Evolutionary conservation across 441 rosid genomes (phyloP), one percentile per base, ranked within the genome.

Genomic region (Omphalea diandra): DNA sequence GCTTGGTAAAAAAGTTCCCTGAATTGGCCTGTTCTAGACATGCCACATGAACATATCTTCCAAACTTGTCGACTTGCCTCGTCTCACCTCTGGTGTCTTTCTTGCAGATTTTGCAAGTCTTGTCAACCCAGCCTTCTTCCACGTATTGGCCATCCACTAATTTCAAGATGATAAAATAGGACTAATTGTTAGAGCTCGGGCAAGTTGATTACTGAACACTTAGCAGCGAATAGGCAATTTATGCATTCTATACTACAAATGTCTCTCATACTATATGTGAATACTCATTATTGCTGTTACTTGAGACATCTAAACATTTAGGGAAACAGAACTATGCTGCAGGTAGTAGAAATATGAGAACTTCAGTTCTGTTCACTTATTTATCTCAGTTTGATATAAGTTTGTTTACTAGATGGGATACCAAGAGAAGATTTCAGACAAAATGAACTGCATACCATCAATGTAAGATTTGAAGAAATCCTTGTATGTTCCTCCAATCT

Each of bases 91-190:
- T 75, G 0, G 97, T 91, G 62, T 94, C 97, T 70, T 91, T 87
- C 82, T 88, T 90, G 87, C 94, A 93, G 2, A 90, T 79, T 77
- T 83, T 91, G 87, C 98, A 91, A 20, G 96, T 88, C 79, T 88
- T 94, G 86, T 91, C 97, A 12, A 94, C 95, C 98, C 98, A 94
- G 7, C 98, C 97, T 32, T 94, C 97, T 74, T 94, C 98, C 62
- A 91, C 96, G 58, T 90, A 94, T 63, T 88, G 44, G 43, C 98
- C 97, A 63, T 94, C 95, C 85, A 94, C 97, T 91, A 41, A 36
- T 73, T 71, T 64, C 70, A 49, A 14, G 5, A 33, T 0, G 8
- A 54, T 2, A 56, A 53, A 0, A 53, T 6, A 41, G 43, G 43
- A 40, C 43, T 40, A 40, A 40, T 40, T 40, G 11, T 59, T 36